Conservation (phyloP, 352 stramenopile genomes). For the Globisporangium spiculum region DNA sequence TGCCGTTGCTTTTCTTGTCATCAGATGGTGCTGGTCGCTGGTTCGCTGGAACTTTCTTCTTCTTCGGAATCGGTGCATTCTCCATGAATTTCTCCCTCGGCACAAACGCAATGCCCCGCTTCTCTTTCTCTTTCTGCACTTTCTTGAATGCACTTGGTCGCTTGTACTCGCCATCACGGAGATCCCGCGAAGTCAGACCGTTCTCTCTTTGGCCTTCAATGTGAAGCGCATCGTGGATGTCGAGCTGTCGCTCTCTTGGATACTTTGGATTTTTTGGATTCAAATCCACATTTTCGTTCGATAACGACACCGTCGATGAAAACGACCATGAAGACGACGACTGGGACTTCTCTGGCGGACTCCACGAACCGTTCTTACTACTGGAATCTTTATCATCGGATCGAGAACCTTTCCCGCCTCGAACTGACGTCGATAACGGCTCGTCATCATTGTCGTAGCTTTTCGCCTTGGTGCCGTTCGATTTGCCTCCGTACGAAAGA, state of each 20-base stretch:
- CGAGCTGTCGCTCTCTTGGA: slow-evolving; percentile 44
- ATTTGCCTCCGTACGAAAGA: slow-evolving; percentile 44
- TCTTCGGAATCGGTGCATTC: slow-evolving; percentile 51
- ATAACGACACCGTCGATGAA: slow-evolving; percentile 1
- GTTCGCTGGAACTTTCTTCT: slow-evolving; percentile 15
- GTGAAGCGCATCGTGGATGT: slow-evolving; percentile 56
- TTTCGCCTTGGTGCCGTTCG: slow-evolving; percentile 16
- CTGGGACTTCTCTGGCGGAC: not conserved
- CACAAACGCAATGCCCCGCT: slow-evolving; percentile 38
- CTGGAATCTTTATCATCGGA: not conserved
- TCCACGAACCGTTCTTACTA: not conserved
- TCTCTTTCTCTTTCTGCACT: slow-evolving; percentile 38
- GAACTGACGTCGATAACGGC: slow-evolving; percentile 1
- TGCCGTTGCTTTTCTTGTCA: slow-evolving; percentile 4
- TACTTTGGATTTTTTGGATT: slow-evolving; percentile 22
- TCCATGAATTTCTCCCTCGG: slow-evolving; percentile 43
- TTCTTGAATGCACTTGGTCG: slow-evolving; percentile 57
- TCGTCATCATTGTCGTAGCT: slow-evolving; percentile 14
- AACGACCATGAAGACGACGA: slow-evolving; percentile 8
- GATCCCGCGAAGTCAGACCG: slow-evolving; percentile 27
- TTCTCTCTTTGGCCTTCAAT: slow-evolving; percentile 37
- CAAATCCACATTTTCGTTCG: slow-evolving; percentile 8
- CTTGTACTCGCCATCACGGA: slow-evolving; percentile 34
- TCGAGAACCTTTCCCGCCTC: slow-evolving; percentile 5
- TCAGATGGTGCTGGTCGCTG: not conserved